Conservation (phyloP, 495 filamentous ascomycete genomes). For the Aspergillus cristatus region DNA sequence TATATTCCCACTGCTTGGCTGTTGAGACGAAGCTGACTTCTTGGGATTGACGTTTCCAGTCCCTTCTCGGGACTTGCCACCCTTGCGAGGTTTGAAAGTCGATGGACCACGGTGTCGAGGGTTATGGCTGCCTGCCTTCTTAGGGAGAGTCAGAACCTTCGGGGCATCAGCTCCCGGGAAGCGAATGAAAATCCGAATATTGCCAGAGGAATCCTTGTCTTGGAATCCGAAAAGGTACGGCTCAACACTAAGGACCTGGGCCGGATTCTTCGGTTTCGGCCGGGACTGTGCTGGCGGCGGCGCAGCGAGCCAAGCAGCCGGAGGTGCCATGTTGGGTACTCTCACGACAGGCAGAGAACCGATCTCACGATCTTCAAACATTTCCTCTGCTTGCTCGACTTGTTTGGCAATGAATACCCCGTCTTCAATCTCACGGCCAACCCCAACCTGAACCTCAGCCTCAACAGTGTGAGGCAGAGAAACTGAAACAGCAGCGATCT, state of each 20-base stretch:
- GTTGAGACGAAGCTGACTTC: constrained; percentile 20
- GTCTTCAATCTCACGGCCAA: constrained; percentile 19
- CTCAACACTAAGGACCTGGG: constrained; percentile 33
- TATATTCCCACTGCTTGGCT: constrained; percentile 8
- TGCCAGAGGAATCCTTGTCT: constrained; percentile 30
- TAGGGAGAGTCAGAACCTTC: constrained; percentile 21
- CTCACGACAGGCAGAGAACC: constrained; percentile 64
- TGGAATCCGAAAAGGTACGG: constrained; percentile 21
- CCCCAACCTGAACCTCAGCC: background rate
- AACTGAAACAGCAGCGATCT: constrained; percentile 45
- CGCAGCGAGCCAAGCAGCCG: constrained; percentile 41
- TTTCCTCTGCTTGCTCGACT: constrained; percentile 68
- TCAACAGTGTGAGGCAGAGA: constrained; percentile 41
- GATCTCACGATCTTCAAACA: constrained; percentile 76
- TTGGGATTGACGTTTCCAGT: constrained; percentile 15
- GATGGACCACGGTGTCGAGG: constrained; percentile 21
- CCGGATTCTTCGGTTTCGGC: constrained; percentile 27
- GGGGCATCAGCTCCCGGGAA: constrained; percentile 26
- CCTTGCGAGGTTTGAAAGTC: constrained; percentile 27
- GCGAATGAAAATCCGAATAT: constrained; percentile 22
- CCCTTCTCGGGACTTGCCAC: constrained; percentile 24
- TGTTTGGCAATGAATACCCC: constrained; percentile 46
- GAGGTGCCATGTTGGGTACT: constrained; percentile 52
- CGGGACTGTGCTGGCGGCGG: constrained; percentile 22
- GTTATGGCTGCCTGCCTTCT: constrained; percentile 18